Evolutionary conservation across 805 yeast genomes (phyloP), one percentile per base, ranked within the genome.

Genomic region (Nakazawaea sp.): DNA sequence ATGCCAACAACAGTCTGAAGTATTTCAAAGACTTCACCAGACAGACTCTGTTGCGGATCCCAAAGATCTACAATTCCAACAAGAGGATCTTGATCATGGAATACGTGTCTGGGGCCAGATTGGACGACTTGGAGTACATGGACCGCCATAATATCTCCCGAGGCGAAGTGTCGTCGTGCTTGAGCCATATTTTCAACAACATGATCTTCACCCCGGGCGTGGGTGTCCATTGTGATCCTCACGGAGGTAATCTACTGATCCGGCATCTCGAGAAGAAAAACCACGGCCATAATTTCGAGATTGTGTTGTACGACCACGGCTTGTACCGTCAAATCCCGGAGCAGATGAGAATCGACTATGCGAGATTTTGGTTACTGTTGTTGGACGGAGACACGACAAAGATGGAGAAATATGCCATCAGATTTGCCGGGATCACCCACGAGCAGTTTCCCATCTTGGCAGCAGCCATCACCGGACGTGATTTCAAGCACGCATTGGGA

Each of bases 161-260:
- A 18, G 72, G 81, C 1, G 83, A 84, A 44, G 95, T 92, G 7
- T 80, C 94, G 2, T 62, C 80, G 5, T 90, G 97, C 54, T 66
- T 92, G 27, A 78, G 96, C 0, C 96, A 90, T 49, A 79, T 87
- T 20, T 92, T 92, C 66, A 86, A 90, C 62, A 80, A 78, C 52
- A 92, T 92, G 99, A 87, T 92, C 28, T 92, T 92, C 63, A 81
- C 94, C 2, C 95, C 96, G 1, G 80, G 78, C 19, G 95, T 87
- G 17, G 86, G 90, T 1, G 73, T 92, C 30, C 99, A 92, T 56
- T 92, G 98, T 62, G 99, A 92, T 56, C 98, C 98, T 1, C 99
- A 92, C 56, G 96, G 95, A 9, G 99, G 99, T 0, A 92, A 92
- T 51, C 64, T 92, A 42, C 96, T 97, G 0, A 86, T 92, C 17